These are phyloP conservation scores for Melocanna baccifera DNA, from an alignment of 176 grass and related monocot species.

Conservation along the genomic window DNA sequence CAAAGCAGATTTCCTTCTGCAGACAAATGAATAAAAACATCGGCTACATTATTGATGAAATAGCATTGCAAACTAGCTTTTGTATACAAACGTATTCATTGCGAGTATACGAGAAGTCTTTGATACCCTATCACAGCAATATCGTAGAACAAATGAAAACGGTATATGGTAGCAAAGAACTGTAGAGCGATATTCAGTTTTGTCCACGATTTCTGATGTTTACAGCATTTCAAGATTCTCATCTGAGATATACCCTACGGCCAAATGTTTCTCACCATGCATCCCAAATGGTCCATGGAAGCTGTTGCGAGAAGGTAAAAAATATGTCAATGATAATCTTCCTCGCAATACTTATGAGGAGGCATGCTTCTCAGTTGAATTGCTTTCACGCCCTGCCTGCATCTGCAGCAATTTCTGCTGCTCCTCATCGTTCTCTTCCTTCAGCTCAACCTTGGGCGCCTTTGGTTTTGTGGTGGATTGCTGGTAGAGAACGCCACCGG, in stretches of 20 bases:
- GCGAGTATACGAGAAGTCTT: not conserved
- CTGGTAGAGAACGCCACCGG: constrained; percentile 67
- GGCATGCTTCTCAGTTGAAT: constrained; percentile 26
- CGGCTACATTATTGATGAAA: not conserved
- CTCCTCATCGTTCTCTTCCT: constrained; percentile 65
- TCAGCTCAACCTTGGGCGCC: constrained; percentile 42
- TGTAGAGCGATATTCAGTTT: not conserved
- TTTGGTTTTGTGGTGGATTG: constrained; percentile 73
- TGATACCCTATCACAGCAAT: constrained; percentile 14
- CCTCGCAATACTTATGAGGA: not conserved
- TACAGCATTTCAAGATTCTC: not conserved
- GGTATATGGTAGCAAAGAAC: constrained; percentile 25
- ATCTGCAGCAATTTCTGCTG: constrained; percentile 61
- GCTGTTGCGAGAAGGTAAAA: not conserved
- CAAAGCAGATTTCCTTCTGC: not conserved
- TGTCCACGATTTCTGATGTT: not conserved
- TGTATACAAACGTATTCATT: not conserved
- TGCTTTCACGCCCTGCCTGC: constrained; percentile 35
- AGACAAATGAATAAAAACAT: not conserved
- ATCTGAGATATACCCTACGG: not conserved
- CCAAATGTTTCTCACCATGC: constrained; percentile 1
- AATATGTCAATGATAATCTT: not conserved
- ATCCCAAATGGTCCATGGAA: constrained; percentile 8
- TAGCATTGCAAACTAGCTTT: not conserved
- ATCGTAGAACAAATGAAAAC: constrained; percentile 13